phyloP scores from a whole-genome alignment of 805 yeast species.

The Saturnispora sekii region DNA sequence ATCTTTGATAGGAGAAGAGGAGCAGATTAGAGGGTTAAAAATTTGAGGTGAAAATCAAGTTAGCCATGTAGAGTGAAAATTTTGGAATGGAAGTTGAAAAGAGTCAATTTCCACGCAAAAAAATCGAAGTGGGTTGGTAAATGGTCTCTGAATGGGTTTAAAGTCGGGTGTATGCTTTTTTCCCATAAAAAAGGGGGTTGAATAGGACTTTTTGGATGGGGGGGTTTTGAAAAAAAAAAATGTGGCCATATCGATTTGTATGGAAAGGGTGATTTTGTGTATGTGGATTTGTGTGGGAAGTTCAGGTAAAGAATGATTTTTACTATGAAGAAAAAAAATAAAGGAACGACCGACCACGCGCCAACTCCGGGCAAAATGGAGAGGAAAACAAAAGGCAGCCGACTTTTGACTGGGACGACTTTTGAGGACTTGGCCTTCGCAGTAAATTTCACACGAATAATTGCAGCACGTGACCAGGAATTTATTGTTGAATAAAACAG shows the following conservation, averaged over 20 bases:
- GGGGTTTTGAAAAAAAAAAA: neutral
- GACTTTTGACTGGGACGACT: no score
- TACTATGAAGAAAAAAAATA: no score
- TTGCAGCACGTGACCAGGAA: no score
- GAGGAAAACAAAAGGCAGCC: no score
- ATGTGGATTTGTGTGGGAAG: neutral
- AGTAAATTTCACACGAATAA: no score
- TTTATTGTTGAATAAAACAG: no score
- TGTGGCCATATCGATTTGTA: slow-evolving; percentile 4
- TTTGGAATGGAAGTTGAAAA: neutral
- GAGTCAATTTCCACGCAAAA: neutral
- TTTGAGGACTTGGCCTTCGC: no score
- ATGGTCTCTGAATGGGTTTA: neutral
- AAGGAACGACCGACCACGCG: no score
- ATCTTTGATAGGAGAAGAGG: slow-evolving; percentile 11
- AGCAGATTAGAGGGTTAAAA: neutral
- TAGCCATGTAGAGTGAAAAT: neutral
- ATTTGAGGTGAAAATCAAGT: no score
- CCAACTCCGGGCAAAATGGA: no score
- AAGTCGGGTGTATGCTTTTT: neutral
- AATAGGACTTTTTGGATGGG: neutral
- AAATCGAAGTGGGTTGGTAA: neutral
- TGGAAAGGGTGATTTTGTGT: neutral
- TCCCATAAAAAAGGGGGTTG: neutral
- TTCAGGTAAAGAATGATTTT: no score